Percentiles rank a stretch among this genome's conserved stretches.
phyloP scores from a whole-genome alignment of 2,329 filamentous ascomycete genomes.

The Aspergillus bombycis region DNA sequence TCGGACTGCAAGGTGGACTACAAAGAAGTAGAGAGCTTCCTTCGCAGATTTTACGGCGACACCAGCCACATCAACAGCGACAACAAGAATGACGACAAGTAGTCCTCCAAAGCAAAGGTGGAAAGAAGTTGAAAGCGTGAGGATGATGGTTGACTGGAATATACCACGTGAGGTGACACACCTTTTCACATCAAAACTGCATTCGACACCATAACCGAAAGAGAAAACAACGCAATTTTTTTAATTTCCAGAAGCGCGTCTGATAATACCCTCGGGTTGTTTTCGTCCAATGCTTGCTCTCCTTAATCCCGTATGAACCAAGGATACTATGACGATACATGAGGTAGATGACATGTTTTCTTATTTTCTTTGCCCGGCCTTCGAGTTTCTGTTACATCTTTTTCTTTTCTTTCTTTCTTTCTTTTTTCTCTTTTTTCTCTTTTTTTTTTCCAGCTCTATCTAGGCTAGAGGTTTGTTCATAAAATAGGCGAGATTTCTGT shows the following conservation, averaged over 20 bases:
- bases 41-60: constrained; percentile 72
- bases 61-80: background rate
- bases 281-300: constrained; percentile 2
- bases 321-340: constrained; percentile 1
- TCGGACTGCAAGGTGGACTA: constrained; percentile 76
- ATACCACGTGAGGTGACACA: background rate
- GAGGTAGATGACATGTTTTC: background rate
- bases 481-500: background rate
- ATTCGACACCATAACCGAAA: constrained; percentile 1
- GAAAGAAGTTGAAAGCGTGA: background rate
- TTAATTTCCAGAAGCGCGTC: background rate
- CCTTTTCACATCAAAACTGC: constrained; percentile 1
- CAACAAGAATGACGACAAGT: background rate
- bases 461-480: constrained; percentile 3
- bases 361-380: background rate
- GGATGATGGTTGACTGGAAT: background rate
- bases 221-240: background rate
- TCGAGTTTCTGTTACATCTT: background rate
- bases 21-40: constrained; percentile 67
- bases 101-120: background rate
- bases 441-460: constrained; percentile 1
- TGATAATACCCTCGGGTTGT: background rate
- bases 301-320: constrained; percentile 1
- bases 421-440: too few relatives aligned
- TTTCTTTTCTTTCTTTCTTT: too few relatives aligned